phyloP scores from a whole-genome alignment of 2,329 filamentous ascomycete genomes.

The Hawksworthiomyces lignivorus region DNA sequence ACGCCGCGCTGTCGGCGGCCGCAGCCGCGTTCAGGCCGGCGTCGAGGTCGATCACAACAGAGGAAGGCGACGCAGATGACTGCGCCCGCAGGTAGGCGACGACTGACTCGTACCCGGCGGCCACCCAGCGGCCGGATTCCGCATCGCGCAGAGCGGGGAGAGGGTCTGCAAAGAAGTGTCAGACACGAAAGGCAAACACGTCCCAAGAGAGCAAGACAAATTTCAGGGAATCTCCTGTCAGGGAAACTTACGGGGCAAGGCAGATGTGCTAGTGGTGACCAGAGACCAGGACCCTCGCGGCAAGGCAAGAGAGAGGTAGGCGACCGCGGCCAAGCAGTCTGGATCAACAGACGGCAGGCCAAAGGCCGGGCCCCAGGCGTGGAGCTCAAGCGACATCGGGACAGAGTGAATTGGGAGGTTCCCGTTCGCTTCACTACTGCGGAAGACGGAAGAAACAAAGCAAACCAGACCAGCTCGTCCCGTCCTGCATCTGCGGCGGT shows the following conservation, averaged over 20 bases:
- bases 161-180: constrained; percentile 33
- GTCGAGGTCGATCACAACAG: constrained; percentile 28
- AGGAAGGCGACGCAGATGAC: constrained; percentile 20
- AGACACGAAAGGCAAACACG: too few relatives aligned
- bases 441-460: too few relatives aligned
- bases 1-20: constrained; percentile 41
- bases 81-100: constrained; percentile 43
- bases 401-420: too few relatives aligned
- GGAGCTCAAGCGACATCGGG: constrained; percentile 56
- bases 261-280: constrained; percentile 61
- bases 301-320: constrained; percentile 62
- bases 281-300: constrained; percentile 55
- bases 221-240: too few relatives aligned
- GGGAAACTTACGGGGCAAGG: constrained; percentile 42
- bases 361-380: constrained; percentile 87
- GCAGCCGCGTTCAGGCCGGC: constrained; percentile 30
- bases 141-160: constrained; percentile 48
- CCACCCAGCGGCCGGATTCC: constrained; percentile 42
- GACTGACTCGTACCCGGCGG: constrained; percentile 55
- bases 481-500: too few relatives aligned
- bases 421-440: too few relatives aligned
- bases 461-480: too few relatives aligned
- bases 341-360: constrained; percentile 83
- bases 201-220: too few relatives aligned
- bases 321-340: constrained; percentile 77